phyloP scores from a whole-genome alignment of 768 basidiomycete genomes.

The Naganishia kalamii region DNA sequence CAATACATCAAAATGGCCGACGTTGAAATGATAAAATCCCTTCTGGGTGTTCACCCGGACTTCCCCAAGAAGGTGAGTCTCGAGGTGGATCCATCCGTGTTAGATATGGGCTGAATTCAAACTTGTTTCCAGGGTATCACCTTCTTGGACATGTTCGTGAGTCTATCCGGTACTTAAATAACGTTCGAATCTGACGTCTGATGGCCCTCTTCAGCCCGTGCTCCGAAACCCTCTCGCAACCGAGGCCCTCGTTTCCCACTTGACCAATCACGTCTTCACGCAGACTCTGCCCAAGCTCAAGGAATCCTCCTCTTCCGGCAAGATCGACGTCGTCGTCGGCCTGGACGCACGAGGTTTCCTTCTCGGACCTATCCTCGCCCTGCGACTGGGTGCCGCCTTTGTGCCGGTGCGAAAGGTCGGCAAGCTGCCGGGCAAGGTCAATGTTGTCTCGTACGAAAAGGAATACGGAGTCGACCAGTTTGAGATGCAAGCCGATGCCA shows the following conservation, averaged over 20 bases:
- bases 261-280: constrained; percentile 76
- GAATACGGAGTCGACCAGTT: constrained; percentile 93
- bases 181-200: no score
- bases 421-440: constrained; percentile 84
- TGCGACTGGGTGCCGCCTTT: constrained; percentile 85
- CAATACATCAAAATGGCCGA: constrained; percentile 63
- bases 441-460: constrained; percentile 71
- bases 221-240: constrained; percentile 77
- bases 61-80: constrained; percentile 82
- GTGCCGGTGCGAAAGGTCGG: constrained; percentile 91
- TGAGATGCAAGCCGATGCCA: constrained; percentile 85
- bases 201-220: constrained; percentile 57
- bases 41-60: constrained; percentile 50
- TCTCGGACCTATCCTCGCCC: constrained; percentile 82
- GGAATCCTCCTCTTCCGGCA: constrained; percentile 53
- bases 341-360: constrained; percentile 95
- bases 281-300: constrained; percentile 57
- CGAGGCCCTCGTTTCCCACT: constrained; percentile 83
- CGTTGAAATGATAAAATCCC: constrained; percentile 57
- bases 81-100: neutral
- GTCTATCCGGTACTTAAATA: neutral
- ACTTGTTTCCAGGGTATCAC: constrained; percentile 63
- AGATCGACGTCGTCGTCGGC: constrained; percentile 87
- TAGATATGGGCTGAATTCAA: neutral
- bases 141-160: constrained; percentile 80